Percentiles rank a stretch among this genome's conserved stretches.
These are phyloP conservation scores for Athelia psychrophila DNA, from an alignment of 1,284 basidiomycete species.

Conservation along the genomic window DNA sequence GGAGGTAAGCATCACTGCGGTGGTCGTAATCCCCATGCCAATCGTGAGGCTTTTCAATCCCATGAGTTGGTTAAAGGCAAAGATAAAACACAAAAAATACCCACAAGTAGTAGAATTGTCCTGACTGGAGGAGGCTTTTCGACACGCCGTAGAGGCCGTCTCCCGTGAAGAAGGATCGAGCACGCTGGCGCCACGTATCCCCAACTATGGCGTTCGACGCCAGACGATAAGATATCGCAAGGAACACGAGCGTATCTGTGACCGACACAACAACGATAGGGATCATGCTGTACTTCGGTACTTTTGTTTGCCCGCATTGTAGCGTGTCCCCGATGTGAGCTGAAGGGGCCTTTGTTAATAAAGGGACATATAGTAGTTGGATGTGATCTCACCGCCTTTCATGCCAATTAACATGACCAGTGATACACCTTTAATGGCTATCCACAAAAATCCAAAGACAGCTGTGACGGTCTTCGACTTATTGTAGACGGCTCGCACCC, in stretches of 20 bases:
- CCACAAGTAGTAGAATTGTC: constrained; percentile 31
- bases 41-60: constrained; percentile 17
- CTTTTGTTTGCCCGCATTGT: constrained; percentile 21
- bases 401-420: constrained; percentile 21
- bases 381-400: constrained; percentile 6
- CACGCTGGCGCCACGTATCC: constrained; percentile 4
- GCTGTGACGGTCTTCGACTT: constrained; percentile 16
- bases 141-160: constrained; percentile 23
- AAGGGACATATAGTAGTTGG: neutral
- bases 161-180: constrained; percentile 20
- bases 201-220: constrained; percentile 8
- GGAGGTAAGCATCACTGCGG: constrained; percentile 16
- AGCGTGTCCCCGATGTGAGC: constrained; percentile 22
- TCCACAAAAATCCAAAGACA: constrained; percentile 28
- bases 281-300: constrained; percentile 15
- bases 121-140: constrained; percentile 23
- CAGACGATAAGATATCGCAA: constrained; percentile 27
- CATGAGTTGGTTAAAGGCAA: neutral
- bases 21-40: constrained; percentile 15
- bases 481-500: constrained; percentile 29
- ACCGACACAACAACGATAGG: constrained; percentile 18
- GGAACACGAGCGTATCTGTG: constrained; percentile 26
- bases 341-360: neutral
- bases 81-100: constrained; percentile 5
- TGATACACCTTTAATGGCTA: constrained; percentile 20